A percentile compares a stretch with the other conserved stretches of the same genome.
Evolutionary conservation across 805 yeast genomes (phyloP).

Genomic region (Pichia heedii): DNA sequence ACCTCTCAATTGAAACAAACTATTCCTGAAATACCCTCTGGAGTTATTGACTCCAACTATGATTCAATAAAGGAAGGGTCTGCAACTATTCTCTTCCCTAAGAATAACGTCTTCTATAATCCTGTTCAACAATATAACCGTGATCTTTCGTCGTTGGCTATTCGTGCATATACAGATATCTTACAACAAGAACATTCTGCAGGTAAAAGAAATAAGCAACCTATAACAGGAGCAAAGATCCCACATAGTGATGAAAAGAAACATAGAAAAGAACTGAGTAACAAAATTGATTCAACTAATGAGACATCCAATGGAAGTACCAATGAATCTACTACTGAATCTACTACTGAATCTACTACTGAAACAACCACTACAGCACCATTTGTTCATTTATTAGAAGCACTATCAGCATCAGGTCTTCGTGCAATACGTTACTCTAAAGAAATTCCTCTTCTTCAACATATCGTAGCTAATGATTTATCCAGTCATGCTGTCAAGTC

Average conservation of each 20-base stretch:
- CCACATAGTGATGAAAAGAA: constrained; percentile 12
- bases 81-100: constrained; percentile 76
- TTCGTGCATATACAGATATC: constrained; percentile 75
- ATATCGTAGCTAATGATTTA: constrained; percentile 83
- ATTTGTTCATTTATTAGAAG: constrained; percentile 70
- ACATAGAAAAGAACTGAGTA: constrained; percentile 6
- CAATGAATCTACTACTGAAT: background rate
- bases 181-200: constrained; percentile 33
- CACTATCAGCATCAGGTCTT: constrained; percentile 89
- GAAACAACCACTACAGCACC: constrained; percentile 25
- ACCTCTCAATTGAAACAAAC: background rate
- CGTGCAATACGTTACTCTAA: constrained; percentile 90
- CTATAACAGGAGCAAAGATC: constrained; percentile 11
- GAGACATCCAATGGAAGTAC: background rate
- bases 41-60: constrained; percentile 11
- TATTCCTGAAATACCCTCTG: background rate
- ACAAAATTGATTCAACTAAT: constrained; percentile 10
- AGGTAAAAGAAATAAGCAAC: constrained; percentile 20
- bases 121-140: constrained; percentile 96
- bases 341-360: constrained; percentile 4
- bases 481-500: constrained; percentile 77
- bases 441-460: constrained; percentile 71
- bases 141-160: constrained; percentile 77
- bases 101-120: constrained; percentile 86
- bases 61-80: constrained; percentile 57